These are phyloP conservation scores for Nephelium lappaceum DNA, from an alignment of 345 rosid genomes.

Conservation along the genomic window DNA sequence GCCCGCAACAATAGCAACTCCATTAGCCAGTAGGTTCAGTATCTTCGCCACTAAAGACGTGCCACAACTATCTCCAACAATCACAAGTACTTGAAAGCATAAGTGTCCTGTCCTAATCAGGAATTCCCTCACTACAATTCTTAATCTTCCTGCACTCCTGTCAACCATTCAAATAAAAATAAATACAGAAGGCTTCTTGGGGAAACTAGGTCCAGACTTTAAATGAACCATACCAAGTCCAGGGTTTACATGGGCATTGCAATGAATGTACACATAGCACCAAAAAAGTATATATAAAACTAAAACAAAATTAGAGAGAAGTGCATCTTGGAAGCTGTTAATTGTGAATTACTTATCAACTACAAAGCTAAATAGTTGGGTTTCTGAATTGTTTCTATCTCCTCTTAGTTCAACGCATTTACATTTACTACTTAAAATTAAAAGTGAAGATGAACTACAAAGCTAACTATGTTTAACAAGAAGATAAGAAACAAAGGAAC, in stretches of 20 bases:
- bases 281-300: not conserved
- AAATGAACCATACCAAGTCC: not conserved
- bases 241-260: not conserved
- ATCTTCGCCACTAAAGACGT: not conserved
- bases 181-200: not conserved
- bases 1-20: not conserved
- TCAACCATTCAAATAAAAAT: not conserved
- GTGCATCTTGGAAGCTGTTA: not conserved
- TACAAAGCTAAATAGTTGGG: not conserved
- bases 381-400: not conserved
- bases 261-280: not conserved
- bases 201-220: not conserved
- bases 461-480: not conserved
- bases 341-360: not conserved
- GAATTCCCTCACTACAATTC: not conserved
- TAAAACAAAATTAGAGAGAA: not conserved
- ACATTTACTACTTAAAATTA: not conserved
- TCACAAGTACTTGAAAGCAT: not conserved
- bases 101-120: not conserved
- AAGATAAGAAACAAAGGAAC: not conserved
- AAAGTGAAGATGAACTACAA: not conserved
- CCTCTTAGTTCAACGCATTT: not conserved
- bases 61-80: not conserved
- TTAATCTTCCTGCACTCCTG: not conserved
- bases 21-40: not conserved